These are phyloP conservation scores for Scenedesmus sp. DNA, from an alignment of 163 green algal genomes.

Conservation along the genomic window DNA sequence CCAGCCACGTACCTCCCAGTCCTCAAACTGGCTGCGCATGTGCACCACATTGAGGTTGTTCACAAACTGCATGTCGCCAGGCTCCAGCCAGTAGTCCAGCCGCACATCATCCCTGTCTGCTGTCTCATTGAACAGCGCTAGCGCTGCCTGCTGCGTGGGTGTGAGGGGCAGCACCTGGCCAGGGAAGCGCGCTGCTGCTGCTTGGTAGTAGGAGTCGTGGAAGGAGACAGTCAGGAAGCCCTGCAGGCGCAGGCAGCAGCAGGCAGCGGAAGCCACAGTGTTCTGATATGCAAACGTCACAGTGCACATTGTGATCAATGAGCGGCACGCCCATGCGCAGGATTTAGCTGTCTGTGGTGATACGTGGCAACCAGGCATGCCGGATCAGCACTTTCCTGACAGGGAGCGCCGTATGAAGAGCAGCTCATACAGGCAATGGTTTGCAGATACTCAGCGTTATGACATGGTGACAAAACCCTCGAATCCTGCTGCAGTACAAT, in stretches of 20 bases:
- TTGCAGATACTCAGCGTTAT: neutral
- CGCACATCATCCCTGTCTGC: slow-evolving; percentile 25
- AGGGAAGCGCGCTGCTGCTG: slow-evolving; percentile 34
- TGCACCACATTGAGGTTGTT: slow-evolving; percentile 72
- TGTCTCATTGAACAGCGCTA: slow-evolving; percentile 48
- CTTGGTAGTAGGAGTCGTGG: slow-evolving; percentile 58
- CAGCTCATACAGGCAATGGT: neutral
- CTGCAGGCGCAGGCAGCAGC: neutral
- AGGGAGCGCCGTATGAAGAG: neutral
- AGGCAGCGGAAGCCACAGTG: neutral
- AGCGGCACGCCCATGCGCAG: no score
- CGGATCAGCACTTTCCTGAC: neutral
- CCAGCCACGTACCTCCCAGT: slow-evolving; percentile 44
- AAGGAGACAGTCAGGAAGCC: slow-evolving; percentile 71
- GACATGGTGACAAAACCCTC: no score
- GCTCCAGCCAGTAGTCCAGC: slow-evolving; percentile 60
- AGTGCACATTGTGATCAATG: slow-evolving; percentile 56
- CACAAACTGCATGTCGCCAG: slow-evolving; percentile 69
- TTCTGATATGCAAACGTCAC: no score
- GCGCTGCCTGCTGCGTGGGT: slow-evolving; percentile 27
- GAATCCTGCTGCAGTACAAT: no score
- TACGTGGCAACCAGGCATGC: slow-evolving; percentile 57
- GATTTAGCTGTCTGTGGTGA: no score
- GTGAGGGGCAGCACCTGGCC: slow-evolving; percentile 53
- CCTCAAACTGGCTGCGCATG: slow-evolving; percentile 59